Evolutionary conservation across 2,329 filamentous ascomycete species (phyloP), one percentile per base, ranked within the genome.

Genomic region (Monosporascus sp.): DNA sequence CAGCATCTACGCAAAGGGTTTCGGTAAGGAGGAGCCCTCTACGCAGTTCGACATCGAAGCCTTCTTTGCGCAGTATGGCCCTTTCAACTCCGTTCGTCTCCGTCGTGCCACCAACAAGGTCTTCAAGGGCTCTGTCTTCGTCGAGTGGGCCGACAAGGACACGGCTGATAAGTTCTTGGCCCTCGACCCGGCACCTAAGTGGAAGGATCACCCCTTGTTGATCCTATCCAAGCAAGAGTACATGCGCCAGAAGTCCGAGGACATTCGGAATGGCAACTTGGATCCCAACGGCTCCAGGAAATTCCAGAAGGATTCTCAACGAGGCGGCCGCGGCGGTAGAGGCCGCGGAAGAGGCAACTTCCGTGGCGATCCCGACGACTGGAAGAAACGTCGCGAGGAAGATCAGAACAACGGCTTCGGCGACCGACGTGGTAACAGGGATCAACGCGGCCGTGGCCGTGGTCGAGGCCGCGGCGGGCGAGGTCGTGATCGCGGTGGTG

Each of bases 111-210:
- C 80, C 44, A 76, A 86, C 56, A 85, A 85, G 65, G 74, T 80
- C 50, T 99, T 97, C 85, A 99, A 99, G 81, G 91, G 93, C 62
- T 96, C 90, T 61, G 90, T 96, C 54, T 97, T 97, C 68, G 90
- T 96, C 60, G 93, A 97, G 72, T 99, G 97, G 71, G 80, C 83
- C 57, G 82, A 83, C 49, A 87, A 91, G 65, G 89, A 95, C 61
- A 80, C 83, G 22, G 86, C 89, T 64, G 80, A 91, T 70, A 84
- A 85, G 54, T 99, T 99, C 74, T 75, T 97, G 56, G 83, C 77
- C 15, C 75, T 90, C 41, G 88, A 96, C 51, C 86, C 89, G 20
- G 86, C 88, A 70, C 94, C 94, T 55, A 83, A 86, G 70, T 99
- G 86, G 85, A 86, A 96, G 71, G 91, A 81, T 50, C 79, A 89